Conservation (phyloP, 345 rosid species). For the Angophora floribunda region DNA sequence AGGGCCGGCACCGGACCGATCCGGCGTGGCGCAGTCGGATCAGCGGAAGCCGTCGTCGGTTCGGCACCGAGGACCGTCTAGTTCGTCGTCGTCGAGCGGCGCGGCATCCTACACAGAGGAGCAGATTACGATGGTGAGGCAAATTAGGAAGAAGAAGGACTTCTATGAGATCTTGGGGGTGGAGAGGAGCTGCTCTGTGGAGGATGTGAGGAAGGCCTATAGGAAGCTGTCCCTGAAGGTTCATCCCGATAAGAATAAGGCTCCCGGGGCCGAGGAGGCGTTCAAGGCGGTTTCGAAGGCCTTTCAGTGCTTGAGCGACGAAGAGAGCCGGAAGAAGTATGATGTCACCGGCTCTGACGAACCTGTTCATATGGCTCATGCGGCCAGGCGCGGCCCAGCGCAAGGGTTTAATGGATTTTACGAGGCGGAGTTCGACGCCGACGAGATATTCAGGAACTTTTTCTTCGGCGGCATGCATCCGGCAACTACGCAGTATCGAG, state of each 20-base stretch:
- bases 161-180: slow-evolving; percentile 79
- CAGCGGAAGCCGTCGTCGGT: slow-evolving; percentile 32
- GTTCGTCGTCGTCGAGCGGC: slow-evolving; percentile 5
- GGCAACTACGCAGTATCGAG: slow-evolving; percentile 54
- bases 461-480: slow-evolving; percentile 87
- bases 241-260: slow-evolving; percentile 90
- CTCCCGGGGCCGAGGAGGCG: slow-evolving; percentile 93
- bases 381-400: slow-evolving; percentile 20
- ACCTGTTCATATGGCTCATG: slow-evolving; percentile 38
- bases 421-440: slow-evolving; percentile 75
- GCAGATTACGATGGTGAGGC: slow-evolving; percentile 62
- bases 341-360: slow-evolving; percentile 78
- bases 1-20: not conserved
- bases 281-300: slow-evolving; percentile 84
- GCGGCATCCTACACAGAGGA: slow-evolving; percentile 47
- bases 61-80: slow-evolving; percentile 42
- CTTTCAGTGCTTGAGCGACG: slow-evolving; percentile 84
- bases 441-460: slow-evolving; percentile 90
- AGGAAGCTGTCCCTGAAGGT: slow-evolving; percentile 84
- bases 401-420: slow-evolving; percentile 53
- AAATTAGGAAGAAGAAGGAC: slow-evolving; percentile 74
- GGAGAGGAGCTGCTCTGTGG: slow-evolving; percentile 55
- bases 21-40: slow-evolving; percentile 19
- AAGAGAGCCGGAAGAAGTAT: slow-evolving; percentile 55
- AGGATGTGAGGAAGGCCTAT: slow-evolving; percentile 80